A percentile compares a stretch with the other conserved stretches of the same genome.
These are phyloP conservation scores for Claviceps fusiformis DNA, from an alignment of 2,329 filamentous ascomycete species.

Conservation along the genomic window DNA sequence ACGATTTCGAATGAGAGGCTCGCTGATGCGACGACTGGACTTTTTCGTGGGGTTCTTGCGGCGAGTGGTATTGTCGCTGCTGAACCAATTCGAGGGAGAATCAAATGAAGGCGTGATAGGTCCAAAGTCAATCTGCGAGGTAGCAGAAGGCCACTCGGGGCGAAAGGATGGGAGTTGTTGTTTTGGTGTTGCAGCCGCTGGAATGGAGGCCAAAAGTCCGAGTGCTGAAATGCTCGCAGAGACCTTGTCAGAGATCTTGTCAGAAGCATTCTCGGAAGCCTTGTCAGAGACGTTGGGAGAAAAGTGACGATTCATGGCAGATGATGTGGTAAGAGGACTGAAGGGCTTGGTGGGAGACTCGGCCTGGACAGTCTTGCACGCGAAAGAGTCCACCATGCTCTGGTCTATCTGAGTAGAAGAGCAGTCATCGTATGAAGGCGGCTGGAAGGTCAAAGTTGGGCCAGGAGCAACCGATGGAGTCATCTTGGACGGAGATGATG, in stretches of 20 bases:
- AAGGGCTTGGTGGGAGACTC: background rate
- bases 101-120: constrained; percentile 15
- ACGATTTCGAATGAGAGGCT: constrained; percentile 18
- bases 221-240: constrained; percentile 7
- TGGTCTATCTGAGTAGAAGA: background rate
- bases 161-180: constrained; percentile 6
- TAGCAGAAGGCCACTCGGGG: constrained; percentile 7
- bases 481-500: background rate
- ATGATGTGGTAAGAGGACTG: background rate
- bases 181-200: constrained; percentile 12
- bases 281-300: background rate
- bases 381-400: background rate
- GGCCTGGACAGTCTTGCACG: background rate
- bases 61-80: constrained; percentile 9
- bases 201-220: constrained; percentile 11
- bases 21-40: constrained; percentile 19
- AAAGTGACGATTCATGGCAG: background rate
- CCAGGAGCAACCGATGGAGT: background rate
- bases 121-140: constrained; percentile 16
- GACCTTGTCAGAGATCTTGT: background rate
- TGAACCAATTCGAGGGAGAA: constrained; percentile 16
- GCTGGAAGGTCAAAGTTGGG: background rate
- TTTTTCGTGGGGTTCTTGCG: constrained; percentile 12
- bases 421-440: background rate
- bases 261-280: no score